Base-by-base conservation (phyloP, 305 asterid genomes). In the Fraxinus ornus region DNA sequence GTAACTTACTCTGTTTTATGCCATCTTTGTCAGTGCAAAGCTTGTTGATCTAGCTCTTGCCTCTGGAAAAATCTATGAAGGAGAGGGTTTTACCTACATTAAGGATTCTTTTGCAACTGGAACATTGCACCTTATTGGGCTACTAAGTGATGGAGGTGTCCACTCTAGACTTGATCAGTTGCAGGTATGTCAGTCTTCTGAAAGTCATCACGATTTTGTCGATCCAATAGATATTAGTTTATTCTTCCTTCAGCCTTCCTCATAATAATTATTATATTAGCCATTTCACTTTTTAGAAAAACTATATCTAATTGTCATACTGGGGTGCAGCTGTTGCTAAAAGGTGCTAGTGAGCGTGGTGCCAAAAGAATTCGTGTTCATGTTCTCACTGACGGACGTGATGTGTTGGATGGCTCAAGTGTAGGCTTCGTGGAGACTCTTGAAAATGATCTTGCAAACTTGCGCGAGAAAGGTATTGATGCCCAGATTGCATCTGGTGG, bases 401-500 rank as follows among this genome's bases (percentile, higher is more conserved):
- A 95, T 87, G 95, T 88, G 24, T 92, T 94, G 94, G 99, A 94
- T 84, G 99, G 98, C 79, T 77, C 97, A 55, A 94, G 99, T 79
- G 87, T 94, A 30, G 98, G 94, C 83, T 94, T 92, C 81, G 93
- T 91, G 84, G 99, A 95, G 84, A 91, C 94, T 32, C 95, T 93
- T n/a, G 97, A 93, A 85, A 90, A 85, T 57, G 97, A 92, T 86
- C 97, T 95, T 41, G 89, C 85, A 24, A 82, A 93, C 80, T 88
- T 95, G 77, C 92, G 97, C 0, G 94, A 57, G 77, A 91, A 93
- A 36, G 99, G 97, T 28, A 85, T 95, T 78, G 99, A 95, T 85
- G 98, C 99, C 12, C 89, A 85, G 87, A 80, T 91, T 87, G 99
- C 99, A 80, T 95, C 99, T 70, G 99, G 98, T 70, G 99, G 99